phyloP scores from a whole-genome alignment of 2,329 filamentous ascomycete species.

The Beauveria sp. region DNA sequence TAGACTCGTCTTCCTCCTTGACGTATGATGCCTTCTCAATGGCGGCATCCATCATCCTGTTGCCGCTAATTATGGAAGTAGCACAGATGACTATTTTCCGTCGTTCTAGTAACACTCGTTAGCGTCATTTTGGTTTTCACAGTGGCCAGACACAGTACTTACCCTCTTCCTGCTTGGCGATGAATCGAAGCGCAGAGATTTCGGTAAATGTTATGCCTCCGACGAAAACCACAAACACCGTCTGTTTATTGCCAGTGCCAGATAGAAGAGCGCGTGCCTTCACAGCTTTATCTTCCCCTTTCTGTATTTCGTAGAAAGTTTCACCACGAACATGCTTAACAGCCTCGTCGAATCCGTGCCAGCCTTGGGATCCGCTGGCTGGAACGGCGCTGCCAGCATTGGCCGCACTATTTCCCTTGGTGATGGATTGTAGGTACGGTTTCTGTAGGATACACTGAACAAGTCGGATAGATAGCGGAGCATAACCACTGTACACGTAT shows the following conservation, averaged over 20 bases:
- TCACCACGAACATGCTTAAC: constrained; percentile 80
- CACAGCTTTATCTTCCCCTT: constrained; percentile 85
- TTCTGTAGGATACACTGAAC: constrained; percentile 94
- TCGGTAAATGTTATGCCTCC: constrained; percentile 97
- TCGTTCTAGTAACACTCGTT: constrained; percentile 40
- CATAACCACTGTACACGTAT: constrained; percentile 98
- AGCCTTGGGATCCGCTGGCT: constrained; percentile 64
- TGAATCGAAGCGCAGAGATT: constrained; percentile 86
- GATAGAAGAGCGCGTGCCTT: constrained; percentile 79
- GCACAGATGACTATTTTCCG: constrained; percentile 87
- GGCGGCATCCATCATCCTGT: constrained; percentile 78
- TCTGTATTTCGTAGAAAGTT: constrained; percentile 88
- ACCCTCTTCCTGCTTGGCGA: constrained; percentile 76
- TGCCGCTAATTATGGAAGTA: constrained; percentile 84
- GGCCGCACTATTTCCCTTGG: constrained; percentile 48
- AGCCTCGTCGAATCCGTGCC: constrained; percentile 89
- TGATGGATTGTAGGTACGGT: constrained; percentile 65
- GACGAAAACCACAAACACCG: constrained; percentile 91
- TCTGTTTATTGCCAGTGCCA: constrained; percentile 71
- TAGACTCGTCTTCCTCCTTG: constrained; percentile 25
- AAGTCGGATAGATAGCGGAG: constrained; percentile 81
- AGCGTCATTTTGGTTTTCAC: neutral
- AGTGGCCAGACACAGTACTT: constrained; percentile 16
- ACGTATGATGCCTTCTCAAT: constrained; percentile 64
- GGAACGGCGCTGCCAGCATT: constrained; percentile 22